These are phyloP conservation scores for Aphanocladium album DNA, from an alignment of 2,329 filamentous ascomycete genomes.

Conservation along the genomic window DNA sequence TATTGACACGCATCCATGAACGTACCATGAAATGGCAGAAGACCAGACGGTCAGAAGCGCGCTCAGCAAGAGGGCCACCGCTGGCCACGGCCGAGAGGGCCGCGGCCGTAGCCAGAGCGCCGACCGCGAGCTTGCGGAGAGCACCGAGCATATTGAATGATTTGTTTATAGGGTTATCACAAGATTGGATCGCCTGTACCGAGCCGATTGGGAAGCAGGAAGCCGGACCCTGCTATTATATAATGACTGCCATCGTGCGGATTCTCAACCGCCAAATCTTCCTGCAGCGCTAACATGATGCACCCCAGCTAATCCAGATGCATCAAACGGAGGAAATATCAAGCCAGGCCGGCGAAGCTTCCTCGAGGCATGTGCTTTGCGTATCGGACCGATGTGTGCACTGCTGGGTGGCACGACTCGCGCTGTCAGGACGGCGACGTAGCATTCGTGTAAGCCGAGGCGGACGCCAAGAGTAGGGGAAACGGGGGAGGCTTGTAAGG, in stretches of 20 bases:
- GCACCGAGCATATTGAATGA: slow-evolving; percentile 7
- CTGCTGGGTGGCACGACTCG: neutral
- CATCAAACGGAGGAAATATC: neutral
- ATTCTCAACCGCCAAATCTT: neutral
- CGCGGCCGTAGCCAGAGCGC: slow-evolving; percentile 15
- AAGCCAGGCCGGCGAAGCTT: neutral
- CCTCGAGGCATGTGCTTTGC: neutral
- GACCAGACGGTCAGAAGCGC: slow-evolving; percentile 25
- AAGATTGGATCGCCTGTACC: neutral
- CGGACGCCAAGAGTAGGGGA: neutral
- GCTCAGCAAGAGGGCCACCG: slow-evolving; percentile 16
- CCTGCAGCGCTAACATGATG: neutral
- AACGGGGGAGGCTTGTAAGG: neutral
- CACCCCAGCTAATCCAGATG: neutral
- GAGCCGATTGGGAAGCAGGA: neutral
- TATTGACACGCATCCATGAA: neutral
- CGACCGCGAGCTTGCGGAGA: slow-evolving; percentile 16
- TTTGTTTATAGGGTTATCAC: neutral
- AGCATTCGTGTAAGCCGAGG: slow-evolving; percentile 1
- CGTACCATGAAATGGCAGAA: slow-evolving; percentile 41
- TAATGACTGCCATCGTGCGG: neutral
- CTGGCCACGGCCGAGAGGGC: slow-evolving; percentile 14
- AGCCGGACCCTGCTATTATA: neutral
- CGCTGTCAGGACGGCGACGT: neutral
- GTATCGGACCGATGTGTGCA: slow-evolving; percentile 5